Percentiles rank a stretch among this genome's conserved stretches.
Evolutionary conservation across 1,139 yeast genomes (phyloP).

Genomic region (Suzukiozyma palmioleophila): DNA sequence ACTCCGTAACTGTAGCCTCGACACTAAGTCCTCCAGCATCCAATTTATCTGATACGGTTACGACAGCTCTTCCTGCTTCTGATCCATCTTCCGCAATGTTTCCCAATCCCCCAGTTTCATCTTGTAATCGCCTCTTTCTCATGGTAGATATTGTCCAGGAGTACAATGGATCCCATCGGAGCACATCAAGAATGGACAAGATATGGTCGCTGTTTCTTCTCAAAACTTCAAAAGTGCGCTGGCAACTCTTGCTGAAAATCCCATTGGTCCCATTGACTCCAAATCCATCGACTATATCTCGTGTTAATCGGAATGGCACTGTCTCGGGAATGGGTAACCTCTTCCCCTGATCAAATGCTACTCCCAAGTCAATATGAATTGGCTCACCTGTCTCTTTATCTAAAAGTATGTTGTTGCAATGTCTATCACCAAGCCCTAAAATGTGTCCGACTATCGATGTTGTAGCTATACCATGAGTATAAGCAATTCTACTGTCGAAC

Average conservation of each 20-base stretch:
- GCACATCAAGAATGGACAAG: constrained; percentile 75
- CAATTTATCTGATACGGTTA: constrained; percentile 68
- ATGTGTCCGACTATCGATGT: constrained; percentile 84
- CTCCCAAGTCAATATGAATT: constrained; percentile 92
- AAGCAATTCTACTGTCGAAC: constrained; percentile 62
- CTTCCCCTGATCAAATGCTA: constrained; percentile 92
- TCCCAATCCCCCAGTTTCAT: constrained; percentile 20
- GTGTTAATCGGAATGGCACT: constrained; percentile 86
- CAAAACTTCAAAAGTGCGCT: constrained; percentile 66
- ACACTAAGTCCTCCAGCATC: constrained; percentile 63
- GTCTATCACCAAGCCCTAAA: constrained; percentile 93
- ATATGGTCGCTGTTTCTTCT: constrained; percentile 66
- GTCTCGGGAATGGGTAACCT: constrained; percentile 83
- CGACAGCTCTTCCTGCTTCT: constrained; percentile 77
- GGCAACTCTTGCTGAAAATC: constrained; percentile 65
- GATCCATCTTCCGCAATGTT: constrained; percentile 52
- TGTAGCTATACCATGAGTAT: constrained; percentile 78
- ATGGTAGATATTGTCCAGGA: constrained; percentile 84
- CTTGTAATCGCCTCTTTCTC: constrained; percentile 53
- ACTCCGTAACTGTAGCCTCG: constrained; percentile 80
- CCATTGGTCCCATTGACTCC: constrained; percentile 84
- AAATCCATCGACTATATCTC: constrained; percentile 90
- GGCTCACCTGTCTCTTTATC: constrained; percentile 84
- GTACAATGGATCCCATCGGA: constrained; percentile 89
- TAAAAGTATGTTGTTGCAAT: constrained; percentile 82